Base-by-base conservation (phyloP, 2,329 filamentous ascomycete species). In the Trichoderma polysporum region DNA sequence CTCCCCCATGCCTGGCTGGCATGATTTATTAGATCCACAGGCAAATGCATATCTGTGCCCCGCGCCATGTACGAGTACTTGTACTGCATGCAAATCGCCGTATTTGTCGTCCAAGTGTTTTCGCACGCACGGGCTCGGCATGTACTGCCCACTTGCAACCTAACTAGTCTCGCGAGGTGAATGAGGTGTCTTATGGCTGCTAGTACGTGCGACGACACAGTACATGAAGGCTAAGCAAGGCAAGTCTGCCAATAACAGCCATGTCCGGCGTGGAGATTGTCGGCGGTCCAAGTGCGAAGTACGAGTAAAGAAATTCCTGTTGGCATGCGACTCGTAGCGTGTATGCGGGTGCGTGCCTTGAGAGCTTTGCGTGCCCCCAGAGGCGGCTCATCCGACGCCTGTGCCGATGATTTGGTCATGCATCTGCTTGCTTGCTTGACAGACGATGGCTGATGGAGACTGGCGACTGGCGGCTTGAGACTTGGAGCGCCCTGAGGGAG, bases 311-410 rank as follows among this genome's bases (percentile, higher is more conserved):
- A 7, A 37, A 53, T 53, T 56, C 31, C 31, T 37, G 33, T 19
- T 13, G 31, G 52, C 31, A 56, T 25, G n/a, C 47, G 25, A 45
- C 45, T 35, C 12, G 60, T 31, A 52, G 35, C 47, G 22, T 31
- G 27, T 39, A 31, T 54, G 60, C 60, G 37, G 49, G 56, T 39
- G 54, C 56, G 35, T 53, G 47, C 47, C 31, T 49, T 25, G 47
- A 62, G 29, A 29, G 33, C 52, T 56, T 22, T 56, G 31, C 31
- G 31, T 2, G 19, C 52, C 33, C 52, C 52, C 27, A 47, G 31
- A 58, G 45, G 53, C 62, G 62, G 62, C 62, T 66, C 62, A 61
- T 66, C 64, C 64, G 64, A 60, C 27, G 49, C 60, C 49, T 54
- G 29, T 52, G 49, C 60, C 60, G 35, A 53, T 54, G 35, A 60